These are phyloP conservation scores for Fonsecaea pedrosoi DNA, from an alignment of 2,329 filamentous ascomycete species.

Conservation along the genomic window DNA sequence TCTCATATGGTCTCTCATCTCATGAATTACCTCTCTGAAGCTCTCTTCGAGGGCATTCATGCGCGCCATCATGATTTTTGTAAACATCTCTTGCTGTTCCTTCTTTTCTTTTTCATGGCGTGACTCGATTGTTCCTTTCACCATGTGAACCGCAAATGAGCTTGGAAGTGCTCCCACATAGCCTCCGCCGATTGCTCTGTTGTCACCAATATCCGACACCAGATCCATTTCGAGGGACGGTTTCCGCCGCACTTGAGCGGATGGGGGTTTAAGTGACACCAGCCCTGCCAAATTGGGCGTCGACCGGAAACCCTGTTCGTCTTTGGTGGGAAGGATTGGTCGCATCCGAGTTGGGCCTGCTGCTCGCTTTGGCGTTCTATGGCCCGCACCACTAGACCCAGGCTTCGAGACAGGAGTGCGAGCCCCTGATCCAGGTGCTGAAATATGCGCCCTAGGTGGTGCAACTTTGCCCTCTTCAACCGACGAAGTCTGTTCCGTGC, in stretches of 20 bases:
- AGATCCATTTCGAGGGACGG: slow-evolving; percentile 76
- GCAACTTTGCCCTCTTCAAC: slow-evolving; percentile 14
- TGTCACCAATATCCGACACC: slow-evolving; percentile 74
- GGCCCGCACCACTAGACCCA: slow-evolving; percentile 39
- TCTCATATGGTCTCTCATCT: slow-evolving; percentile 69
- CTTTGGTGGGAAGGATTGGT: slow-evolving; percentile 61
- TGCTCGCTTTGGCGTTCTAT: slow-evolving; percentile 54
- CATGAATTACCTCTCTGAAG: slow-evolving; percentile 82
- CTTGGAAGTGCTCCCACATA: slow-evolving; percentile 70
- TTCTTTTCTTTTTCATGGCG: slow-evolving; percentile 54
- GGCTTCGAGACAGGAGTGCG: slow-evolving; percentile 38
- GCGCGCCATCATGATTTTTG: slow-evolving; percentile 79
- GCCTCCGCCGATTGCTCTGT: slow-evolving; percentile 65
- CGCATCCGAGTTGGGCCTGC: slow-evolving; percentile 56
- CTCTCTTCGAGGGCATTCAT: slow-evolving; percentile 95
- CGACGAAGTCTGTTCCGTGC: slow-evolving; percentile 31
- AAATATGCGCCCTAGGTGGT: slow-evolving; percentile 14
- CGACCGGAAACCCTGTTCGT: slow-evolving; percentile 58
- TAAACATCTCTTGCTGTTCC: slow-evolving; percentile 70
- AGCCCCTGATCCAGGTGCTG: slow-evolving; percentile 39
- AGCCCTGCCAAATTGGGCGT: slow-evolving; percentile 64
- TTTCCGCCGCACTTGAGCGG: slow-evolving; percentile 48
- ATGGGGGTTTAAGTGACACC: slow-evolving; percentile 52
- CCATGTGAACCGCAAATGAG: slow-evolving; percentile 83
- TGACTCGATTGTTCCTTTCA: slow-evolving; percentile 70